A percentile compares a stretch with the other conserved stretches of the same genome.
Evolutionary conservation across 1,284 basidiomycete species (phyloP).

Genomic region (Marasmius tenuissimus): DNA sequence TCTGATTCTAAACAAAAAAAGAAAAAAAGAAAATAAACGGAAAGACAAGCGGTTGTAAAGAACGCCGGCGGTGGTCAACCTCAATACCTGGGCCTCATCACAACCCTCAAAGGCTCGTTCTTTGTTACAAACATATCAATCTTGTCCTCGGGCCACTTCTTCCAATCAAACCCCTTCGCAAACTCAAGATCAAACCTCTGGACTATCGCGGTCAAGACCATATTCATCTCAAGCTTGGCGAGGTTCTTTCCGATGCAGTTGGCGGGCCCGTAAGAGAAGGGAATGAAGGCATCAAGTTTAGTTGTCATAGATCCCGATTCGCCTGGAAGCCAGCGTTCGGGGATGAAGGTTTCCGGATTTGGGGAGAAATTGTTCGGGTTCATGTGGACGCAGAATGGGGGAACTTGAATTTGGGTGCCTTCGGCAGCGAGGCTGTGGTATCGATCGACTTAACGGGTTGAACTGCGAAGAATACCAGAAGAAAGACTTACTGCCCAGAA

Average conservation of each 20-base stretch:
- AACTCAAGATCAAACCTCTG: constrained; percentile 23
- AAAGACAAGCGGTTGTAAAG: no score
- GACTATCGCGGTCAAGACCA: constrained; percentile 21
- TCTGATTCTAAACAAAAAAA: no score
- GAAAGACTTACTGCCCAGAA: background rate
- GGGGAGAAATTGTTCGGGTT: background rate
- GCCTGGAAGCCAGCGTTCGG: background rate
- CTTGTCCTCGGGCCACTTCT: constrained; percentile 10
- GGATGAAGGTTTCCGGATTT: background rate
- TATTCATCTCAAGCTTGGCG: constrained; percentile 26
- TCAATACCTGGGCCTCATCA: background rate
- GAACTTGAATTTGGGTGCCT: background rate
- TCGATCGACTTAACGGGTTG: background rate
- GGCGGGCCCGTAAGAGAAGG: constrained; percentile 29
- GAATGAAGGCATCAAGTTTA: constrained; percentile 24
- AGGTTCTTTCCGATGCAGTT: constrained; percentile 30
- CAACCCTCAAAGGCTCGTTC: background rate
- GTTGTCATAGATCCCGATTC: background rate
- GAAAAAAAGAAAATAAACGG: no score
- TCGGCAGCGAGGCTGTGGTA: background rate
- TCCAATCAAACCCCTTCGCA: constrained; percentile 15
- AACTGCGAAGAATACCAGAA: background rate
- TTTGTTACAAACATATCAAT: background rate
- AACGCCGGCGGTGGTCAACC: no score
- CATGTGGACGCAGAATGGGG: background rate